Conservation (phyloP, 768 basidiomycete genomes). For the Guyanaporus albipodus region DNA sequence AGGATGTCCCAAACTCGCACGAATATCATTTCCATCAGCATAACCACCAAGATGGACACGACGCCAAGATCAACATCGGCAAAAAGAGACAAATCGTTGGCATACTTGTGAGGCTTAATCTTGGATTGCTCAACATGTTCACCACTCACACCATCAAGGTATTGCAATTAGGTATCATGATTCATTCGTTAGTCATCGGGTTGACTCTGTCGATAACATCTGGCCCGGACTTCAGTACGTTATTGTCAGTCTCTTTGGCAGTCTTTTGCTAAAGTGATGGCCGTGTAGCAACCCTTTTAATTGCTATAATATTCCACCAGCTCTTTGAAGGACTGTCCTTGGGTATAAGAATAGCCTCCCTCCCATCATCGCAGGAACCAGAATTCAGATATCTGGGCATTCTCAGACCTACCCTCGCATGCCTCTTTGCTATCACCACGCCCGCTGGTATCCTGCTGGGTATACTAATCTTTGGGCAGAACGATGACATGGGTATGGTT, state of each 20-base stretch:
- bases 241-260: background rate
- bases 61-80: conserved; percentile 37
- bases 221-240: conserved; percentile 68
- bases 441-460: conserved; percentile 66
- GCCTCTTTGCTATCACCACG: conserved; percentile 71
- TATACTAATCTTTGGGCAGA: conserved; percentile 42
- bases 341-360: conserved; percentile 71
- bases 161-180: conserved; percentile 81
- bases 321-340: conserved; percentile 81
- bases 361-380: conserved; percentile 41
- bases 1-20: background rate
- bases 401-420: conserved; percentile 52
- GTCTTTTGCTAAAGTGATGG: background rate
- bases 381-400: conserved; percentile 22
- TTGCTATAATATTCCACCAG: conserved; percentile 79
- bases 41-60: background rate
- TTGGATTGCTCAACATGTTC: background rate
- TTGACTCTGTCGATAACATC: conserved; percentile 68
- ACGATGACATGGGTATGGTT: conserved; percentile 25
- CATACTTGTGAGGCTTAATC: conserved; percentile 48
- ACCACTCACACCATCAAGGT: conserved; percentile 42
- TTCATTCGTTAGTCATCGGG: conserved; percentile 79
- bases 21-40: conserved; percentile 2
- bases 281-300: conserved; percentile 58
- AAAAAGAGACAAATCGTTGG: conserved; percentile 67